phyloP scores from a whole-genome alignment of 2,329 filamentous ascomycete genomes.

The Coniochaeta prunicola region DNA sequence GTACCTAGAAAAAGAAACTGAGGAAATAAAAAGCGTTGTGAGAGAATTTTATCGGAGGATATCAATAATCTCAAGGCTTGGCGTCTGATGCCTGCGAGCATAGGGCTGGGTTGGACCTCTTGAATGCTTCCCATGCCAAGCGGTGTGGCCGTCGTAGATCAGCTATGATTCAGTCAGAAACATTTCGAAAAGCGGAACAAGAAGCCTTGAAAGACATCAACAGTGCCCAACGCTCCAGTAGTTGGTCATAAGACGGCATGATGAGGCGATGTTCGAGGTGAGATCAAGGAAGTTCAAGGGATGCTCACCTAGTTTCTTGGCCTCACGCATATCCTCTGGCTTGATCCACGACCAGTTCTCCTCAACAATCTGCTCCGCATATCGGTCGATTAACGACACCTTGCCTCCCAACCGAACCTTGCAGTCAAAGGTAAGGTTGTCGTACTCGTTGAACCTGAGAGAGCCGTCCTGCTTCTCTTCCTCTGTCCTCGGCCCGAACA shows the following conservation, averaged over 20 bases:
- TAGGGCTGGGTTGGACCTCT: neutral
- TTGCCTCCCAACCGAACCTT: neutral
- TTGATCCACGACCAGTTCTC: conserved; percentile 1
- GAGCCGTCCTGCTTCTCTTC: neutral
- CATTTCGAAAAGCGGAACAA: neutral
- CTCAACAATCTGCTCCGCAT: conserved; percentile 4
- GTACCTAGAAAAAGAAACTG: neutral
- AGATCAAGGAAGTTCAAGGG: neutral
- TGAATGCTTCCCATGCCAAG: neutral
- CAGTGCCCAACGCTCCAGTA: neutral
- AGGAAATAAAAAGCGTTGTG: neutral
- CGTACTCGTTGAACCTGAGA: conserved; percentile 23
- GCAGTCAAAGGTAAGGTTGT: neutral
- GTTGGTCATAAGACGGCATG: too few species aligned
- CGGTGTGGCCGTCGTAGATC: neutral
- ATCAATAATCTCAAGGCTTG: neutral
- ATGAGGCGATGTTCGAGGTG: neutral
- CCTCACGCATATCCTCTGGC: conserved; percentile 1
- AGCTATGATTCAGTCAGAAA: neutral
- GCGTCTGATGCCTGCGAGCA: neutral
- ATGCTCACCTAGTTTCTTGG: conserved; percentile 1
- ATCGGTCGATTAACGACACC: neutral
- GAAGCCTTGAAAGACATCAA: neutral
- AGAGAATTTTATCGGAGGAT: neutral
- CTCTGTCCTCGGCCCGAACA: conserved; percentile 26